Percentiles rank a stretch among this genome's conserved stretches.
Conservation (phyloP, 805 yeast species). For the Candida pseudoglaebosa region DNA sequence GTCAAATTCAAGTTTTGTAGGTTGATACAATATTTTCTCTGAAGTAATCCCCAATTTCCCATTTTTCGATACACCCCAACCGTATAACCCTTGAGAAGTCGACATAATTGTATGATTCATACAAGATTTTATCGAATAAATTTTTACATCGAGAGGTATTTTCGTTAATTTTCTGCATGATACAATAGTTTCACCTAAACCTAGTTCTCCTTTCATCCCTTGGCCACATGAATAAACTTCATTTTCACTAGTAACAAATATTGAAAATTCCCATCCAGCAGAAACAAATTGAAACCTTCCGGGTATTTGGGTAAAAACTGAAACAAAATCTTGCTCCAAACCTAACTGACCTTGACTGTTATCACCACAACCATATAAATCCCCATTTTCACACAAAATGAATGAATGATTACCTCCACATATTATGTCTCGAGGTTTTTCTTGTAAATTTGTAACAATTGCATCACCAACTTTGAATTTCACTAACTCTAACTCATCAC, state of each 20-base stretch:
- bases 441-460: constrained; percentile 8
- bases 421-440: constrained; percentile 41
- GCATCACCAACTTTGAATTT: constrained; percentile 11
- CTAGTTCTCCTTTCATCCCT: constrained; percentile 76
- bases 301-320: constrained; percentile 16
- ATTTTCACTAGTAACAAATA: constrained; percentile 41
- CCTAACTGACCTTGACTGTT: constrained; percentile 56
- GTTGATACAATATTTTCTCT: constrained; percentile 17
- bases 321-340: constrained; percentile 3
- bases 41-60: constrained; percentile 44
- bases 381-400: constrained; percentile 51
- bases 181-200: constrained; percentile 30
- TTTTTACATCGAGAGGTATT: constrained; percentile 6
- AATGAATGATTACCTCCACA: constrained; percentile 91
- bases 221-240: constrained; percentile 52
- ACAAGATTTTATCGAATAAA: constrained; percentile 29
- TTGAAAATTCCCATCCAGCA: constrained; percentile 80
- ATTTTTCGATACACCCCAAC: constrained; percentile 68
- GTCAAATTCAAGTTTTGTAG: constrained; percentile 16
- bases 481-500: constrained; percentile 15
- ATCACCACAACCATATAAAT: constrained; percentile 56
- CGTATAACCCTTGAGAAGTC: constrained; percentile 43
- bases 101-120: constrained; percentile 44
- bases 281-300: constrained; percentile 34
- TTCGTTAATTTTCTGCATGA: constrained; percentile 8